A percentile compares a stretch with the other conserved stretches of the same genome.
phyloP scores from a whole-genome alignment of 306 rosid species.

The Carpinus fangiana region DNA sequence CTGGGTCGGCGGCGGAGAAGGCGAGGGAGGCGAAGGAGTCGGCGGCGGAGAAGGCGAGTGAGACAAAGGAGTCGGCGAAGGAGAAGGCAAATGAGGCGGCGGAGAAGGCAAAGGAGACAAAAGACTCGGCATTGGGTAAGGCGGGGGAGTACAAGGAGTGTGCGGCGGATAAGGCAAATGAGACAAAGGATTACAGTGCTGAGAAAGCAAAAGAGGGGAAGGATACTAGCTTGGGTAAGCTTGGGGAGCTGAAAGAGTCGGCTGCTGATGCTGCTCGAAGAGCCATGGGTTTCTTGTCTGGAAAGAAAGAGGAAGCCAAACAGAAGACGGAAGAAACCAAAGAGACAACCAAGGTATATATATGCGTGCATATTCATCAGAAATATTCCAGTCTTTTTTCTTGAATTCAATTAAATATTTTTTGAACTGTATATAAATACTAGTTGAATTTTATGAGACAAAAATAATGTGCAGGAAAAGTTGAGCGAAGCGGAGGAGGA shows the following conservation, averaged over 20 bases:
- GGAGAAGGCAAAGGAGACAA: conserved; percentile 35
- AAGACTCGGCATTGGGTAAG: conserved; percentile 26
- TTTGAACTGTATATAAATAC: no score
- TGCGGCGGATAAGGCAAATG: conserved; percentile 11
- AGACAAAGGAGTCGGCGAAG: conserved; percentile 27
- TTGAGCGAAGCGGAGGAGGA: conserved; percentile 46
- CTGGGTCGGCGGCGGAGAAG: conserved; percentile 17
- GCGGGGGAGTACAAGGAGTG: conserved; percentile 36
- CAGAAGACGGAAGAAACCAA: conserved; percentile 43
- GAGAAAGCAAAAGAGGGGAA: conserved; percentile 63
- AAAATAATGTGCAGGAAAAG: conserved; percentile 49
- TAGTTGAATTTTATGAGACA: no score
- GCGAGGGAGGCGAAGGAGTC: conserved; percentile 38
- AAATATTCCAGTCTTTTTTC: no score
- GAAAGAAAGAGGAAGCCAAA: conserved; percentile 60
- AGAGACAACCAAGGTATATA: conserved; percentile 38
- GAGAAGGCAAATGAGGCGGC: conserved; percentile 35
- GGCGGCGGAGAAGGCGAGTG: conserved; percentile 27
- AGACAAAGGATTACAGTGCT: conserved; percentile 38
- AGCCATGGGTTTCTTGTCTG: conserved; percentile 60
- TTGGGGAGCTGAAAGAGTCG: conserved; percentile 61
- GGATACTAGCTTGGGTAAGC: conserved; percentile 49
- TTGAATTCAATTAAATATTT: no score
- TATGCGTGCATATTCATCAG: no score
- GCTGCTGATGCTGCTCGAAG: conserved; percentile 59